Conservation (phyloP, 805 yeast species). For the Candida ficus region DNA sequence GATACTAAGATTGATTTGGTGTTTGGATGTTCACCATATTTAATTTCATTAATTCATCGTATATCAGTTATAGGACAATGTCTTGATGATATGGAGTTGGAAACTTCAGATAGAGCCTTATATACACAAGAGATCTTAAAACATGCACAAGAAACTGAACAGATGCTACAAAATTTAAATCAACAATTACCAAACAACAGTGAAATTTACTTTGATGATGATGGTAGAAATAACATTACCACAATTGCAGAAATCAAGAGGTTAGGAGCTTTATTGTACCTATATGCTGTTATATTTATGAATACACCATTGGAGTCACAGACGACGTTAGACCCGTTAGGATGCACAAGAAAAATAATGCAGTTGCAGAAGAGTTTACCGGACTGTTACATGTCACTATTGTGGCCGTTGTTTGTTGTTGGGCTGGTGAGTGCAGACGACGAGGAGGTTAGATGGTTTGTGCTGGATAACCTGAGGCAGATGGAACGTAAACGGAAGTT, state of each 20-base stretch:
- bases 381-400: constrained; percentile 30
- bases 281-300: constrained; percentile 32
- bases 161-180: constrained; percentile 21
- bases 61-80: constrained; percentile 33
- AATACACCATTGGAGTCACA: constrained; percentile 10
- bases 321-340: constrained; percentile 14
- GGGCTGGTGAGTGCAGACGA: constrained; percentile 30
- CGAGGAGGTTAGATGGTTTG: constrained; percentile 36
- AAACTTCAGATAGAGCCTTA: constrained; percentile 12
- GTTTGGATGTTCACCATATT: constrained; percentile 36
- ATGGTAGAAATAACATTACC: constrained; percentile 19
- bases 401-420: constrained; percentile 38
- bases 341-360: constrained; percentile 22
- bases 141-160: constrained; percentile 27
- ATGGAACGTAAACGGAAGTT: constrained; percentile 34
- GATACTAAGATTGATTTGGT: constrained; percentile 35
- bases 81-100: constrained; percentile 30
- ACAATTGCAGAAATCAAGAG: constrained; percentile 35
- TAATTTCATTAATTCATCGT: constrained; percentile 32
- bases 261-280: constrained; percentile 30
- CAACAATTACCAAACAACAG: constrained; percentile 23
- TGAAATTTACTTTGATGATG: constrained; percentile 16
- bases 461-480: constrained; percentile 27
- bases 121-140: constrained; percentile 19
- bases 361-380: constrained; percentile 23